phyloP scores from a whole-genome alignment of 2,329 filamentous ascomycete species.

The Botryotinia globosa region DNA sequence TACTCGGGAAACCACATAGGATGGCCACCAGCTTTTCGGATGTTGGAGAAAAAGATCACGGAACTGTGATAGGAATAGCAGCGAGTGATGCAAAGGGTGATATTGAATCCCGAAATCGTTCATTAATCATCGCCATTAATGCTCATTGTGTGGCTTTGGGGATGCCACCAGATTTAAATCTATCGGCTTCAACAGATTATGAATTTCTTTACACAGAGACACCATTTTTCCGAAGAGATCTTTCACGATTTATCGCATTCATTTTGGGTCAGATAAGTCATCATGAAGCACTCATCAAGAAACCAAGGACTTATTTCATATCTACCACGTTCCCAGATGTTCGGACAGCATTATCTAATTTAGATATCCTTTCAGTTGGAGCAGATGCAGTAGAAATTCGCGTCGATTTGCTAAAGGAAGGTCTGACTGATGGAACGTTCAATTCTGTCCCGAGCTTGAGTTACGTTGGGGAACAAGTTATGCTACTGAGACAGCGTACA shows the following conservation, averaged over 20 bases:
- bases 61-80: constrained; percentile 66
- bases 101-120: constrained; percentile 55
- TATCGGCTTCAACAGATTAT: constrained; percentile 73
- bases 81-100: constrained; percentile 55
- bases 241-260: constrained; percentile 76
- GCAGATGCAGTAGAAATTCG: constrained; percentile 82
- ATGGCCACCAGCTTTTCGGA: constrained; percentile 55
- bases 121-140: constrained; percentile 67
- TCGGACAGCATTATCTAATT: constrained; percentile 74
- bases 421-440: constrained; percentile 58
- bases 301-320: constrained; percentile 77
- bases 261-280: constrained; percentile 75
- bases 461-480: constrained; percentile 83
- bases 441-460: constrained; percentile 71
- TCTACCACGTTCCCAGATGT: constrained; percentile 88
- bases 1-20: constrained; percentile 70
- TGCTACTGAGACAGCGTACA: constrained; percentile 77
- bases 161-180: constrained; percentile 62
- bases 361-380: constrained; percentile 84
- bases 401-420: constrained; percentile 77
- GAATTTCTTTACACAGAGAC: constrained; percentile 79
- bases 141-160: constrained; percentile 71
- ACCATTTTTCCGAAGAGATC: constrained; percentile 69
- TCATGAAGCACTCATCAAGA: constrained; percentile 73
- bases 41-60: constrained; percentile 53